Evolutionary conservation across 179 eudicot genomes (phyloP), one percentile per base, ranked within the genome.

Genomic region (Silene coronaria): DNA sequence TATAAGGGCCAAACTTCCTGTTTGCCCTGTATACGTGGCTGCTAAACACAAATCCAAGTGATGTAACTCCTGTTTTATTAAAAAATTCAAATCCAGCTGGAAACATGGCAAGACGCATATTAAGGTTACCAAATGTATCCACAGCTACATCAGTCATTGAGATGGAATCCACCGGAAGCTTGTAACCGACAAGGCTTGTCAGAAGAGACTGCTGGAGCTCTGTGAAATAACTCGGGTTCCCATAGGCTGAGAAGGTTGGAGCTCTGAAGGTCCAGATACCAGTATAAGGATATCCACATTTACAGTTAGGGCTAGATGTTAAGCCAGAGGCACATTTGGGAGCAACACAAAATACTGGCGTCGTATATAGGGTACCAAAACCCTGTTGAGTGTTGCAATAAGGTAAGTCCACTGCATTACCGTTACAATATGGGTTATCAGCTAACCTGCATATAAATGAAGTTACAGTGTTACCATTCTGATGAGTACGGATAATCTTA

Each of bases 161-260:
- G 77, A 92, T 70, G 0, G 97, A 86, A 59, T 92, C 88, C 45
- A 92, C 90, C 10, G 91, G 91, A 22, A 90, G 84, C 12, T 70
- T 75, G 55, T 66, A 82, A 16, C 77, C 61, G 34, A 19, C 27
- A 30, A 88, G 86, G 55, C 48, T 64, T 6, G 24, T 8, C 78
- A 83, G 81, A 71, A 92, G 67, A 71, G 81, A 53, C 21, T 28
- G 48, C 70, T 77, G 80, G 17, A 92, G 88, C 51, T 74, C 24
- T 11, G 32, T 76, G 72, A 71, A 83, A 59, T 65, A 76, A 28
- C 34, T 61, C 17, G 79, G 60, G 57, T 76, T 79, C 13, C 79
- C 82, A 22, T 82, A 68, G 72, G 87, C 61, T 53, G 91, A 84
- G 78, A 90, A 88, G 82, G 88, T 65, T 38, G 80, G 80, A 58